phyloP scores from a whole-genome alignment of 2,329 filamentous ascomycete species.

The Pseudogymnoascus sp. region DNA sequence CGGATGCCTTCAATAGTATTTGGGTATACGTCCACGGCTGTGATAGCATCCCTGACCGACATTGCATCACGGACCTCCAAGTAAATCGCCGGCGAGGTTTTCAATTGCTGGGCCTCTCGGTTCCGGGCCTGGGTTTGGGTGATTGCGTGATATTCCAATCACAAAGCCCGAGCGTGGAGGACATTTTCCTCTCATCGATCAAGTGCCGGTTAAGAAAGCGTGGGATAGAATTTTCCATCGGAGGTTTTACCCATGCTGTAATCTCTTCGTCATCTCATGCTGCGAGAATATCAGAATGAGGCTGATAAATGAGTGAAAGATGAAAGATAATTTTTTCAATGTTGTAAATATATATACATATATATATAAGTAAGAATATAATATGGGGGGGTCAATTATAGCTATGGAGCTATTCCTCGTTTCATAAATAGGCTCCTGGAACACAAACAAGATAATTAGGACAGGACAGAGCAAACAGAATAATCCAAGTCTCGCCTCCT shows the following conservation, averaged over 20 bases:
- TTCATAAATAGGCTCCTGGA: neutral
- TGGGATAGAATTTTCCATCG: neutral
- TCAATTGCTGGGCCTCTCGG: neutral
- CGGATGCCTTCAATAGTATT: too few relatives aligned
- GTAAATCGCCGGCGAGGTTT: too few relatives aligned
- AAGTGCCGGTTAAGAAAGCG: too few relatives aligned
- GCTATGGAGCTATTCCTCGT: neutral
- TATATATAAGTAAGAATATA: neutral
- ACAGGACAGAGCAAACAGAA: neutral
- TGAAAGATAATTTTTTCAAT: neutral
- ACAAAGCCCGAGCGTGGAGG: neutral
- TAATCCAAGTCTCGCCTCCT: neutral
- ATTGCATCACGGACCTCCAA: too few relatives aligned
- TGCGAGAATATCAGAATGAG: neutral
- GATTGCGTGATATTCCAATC: neutral
- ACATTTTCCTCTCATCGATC: too few relatives aligned
- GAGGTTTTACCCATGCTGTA: neutral
- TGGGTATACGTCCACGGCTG: too few relatives aligned
- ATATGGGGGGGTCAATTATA: too few relatives aligned
- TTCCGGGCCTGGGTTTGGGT: neutral
- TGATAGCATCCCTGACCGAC: too few relatives aligned
- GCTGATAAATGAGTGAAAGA: neutral
- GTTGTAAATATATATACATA: neutral
- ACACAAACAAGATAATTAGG: neutral
- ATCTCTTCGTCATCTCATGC: neutral